Evolutionary conservation across 2,329 filamentous ascomycete species (phyloP).

Genomic region (Byssochlamys sp.): DNA sequence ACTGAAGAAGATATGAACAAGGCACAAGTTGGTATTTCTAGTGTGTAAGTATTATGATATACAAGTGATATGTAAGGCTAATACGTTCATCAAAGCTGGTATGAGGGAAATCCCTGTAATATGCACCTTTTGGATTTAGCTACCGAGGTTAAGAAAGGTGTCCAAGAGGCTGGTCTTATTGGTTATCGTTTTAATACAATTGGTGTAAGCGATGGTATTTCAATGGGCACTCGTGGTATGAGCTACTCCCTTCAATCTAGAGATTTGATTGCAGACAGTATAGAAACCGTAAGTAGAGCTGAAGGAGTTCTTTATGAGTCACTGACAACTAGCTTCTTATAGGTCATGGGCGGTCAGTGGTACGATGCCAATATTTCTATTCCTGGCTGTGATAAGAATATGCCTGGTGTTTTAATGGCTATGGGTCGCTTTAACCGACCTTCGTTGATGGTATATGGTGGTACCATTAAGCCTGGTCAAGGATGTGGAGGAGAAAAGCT

Average conservation of each 20-base stretch:
- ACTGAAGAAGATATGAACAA: slow-evolving; percentile 82
- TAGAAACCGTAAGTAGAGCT: no score
- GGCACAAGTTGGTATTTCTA: slow-evolving; percentile 93
- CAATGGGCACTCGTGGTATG: slow-evolving; percentile 97
- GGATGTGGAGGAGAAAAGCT: slow-evolving; percentile 66
- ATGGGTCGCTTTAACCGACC: slow-evolving; percentile 93
- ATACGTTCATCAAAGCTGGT: no score
- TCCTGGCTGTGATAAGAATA: slow-evolving; percentile 98
- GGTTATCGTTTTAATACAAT: slow-evolving; percentile 99
- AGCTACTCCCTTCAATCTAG: slow-evolving; percentile 86
- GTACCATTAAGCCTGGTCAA: slow-evolving; percentile 85
- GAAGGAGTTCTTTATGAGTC: no score
- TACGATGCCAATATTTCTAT: slow-evolving; percentile 96
- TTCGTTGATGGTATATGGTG: slow-evolving; percentile 94
- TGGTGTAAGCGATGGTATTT: slow-evolving; percentile 93
- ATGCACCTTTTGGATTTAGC: slow-evolving; percentile 95
- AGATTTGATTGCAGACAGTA: slow-evolving; percentile 94
- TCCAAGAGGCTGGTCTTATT: slow-evolving; percentile 66
- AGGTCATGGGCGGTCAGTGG: slow-evolving; percentile 98
- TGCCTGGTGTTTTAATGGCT: slow-evolving; percentile 84
- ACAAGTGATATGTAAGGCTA: no score
- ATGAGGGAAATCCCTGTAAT: slow-evolving; percentile 95
- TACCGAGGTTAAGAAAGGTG: slow-evolving; percentile 62
- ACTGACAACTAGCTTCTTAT: no score
- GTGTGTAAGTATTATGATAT: no score